phyloP scores from a whole-genome alignment of 768 basidiomycete genomes.

The Cantharellus cinnabarinus region DNA sequence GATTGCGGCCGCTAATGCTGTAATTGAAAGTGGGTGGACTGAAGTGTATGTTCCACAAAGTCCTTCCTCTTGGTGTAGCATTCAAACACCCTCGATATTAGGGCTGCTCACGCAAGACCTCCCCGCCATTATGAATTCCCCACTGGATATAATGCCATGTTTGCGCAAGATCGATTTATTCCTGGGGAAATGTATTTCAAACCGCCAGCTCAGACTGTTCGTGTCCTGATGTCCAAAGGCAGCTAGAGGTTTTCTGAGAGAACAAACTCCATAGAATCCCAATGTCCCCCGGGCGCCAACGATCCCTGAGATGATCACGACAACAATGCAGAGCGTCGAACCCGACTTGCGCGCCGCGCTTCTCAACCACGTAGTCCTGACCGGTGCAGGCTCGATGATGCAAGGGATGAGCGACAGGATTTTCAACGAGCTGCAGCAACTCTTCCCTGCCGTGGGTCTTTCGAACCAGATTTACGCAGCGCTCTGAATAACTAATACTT shows the following conservation, averaged over 20 bases:
- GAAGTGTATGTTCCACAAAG: conserved; percentile 19
- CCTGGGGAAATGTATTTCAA: conserved; percentile 83
- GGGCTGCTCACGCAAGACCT: conserved; percentile 35
- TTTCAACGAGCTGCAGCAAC: conserved; percentile 46
- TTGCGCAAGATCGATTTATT: conserved; percentile 59
- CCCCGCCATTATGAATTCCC: conserved; percentile 82
- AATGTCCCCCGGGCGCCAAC: conserved; percentile 15
- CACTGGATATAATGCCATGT: conserved; percentile 72
- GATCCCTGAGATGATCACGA: conserved; percentile 53
- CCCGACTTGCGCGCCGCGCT: conserved; percentile 80
- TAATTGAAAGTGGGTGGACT: conserved; percentile 75
- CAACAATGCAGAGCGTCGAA: conserved; percentile 69
- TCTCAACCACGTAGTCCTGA: conserved; percentile 81
- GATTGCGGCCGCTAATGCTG: conserved; percentile 72
- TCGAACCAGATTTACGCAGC: neutral
- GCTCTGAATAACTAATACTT: neutral
- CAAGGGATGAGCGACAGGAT: conserved; percentile 74
- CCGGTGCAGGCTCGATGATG: conserved; percentile 82
- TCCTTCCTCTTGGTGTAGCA: neutral
- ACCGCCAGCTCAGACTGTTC: conserved; percentile 26
- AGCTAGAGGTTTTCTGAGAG: neutral
- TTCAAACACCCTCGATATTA: conserved; percentile 12
- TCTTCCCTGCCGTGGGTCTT: conserved; percentile 56
- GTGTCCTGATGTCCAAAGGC: conserved; percentile 1
- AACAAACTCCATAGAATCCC: conserved; percentile 2